A percentile compares a stretch with the other conserved stretches of the same genome.
Conservation (phyloP, 163 green algal species). For the Prototheca stagnorum region DNA sequence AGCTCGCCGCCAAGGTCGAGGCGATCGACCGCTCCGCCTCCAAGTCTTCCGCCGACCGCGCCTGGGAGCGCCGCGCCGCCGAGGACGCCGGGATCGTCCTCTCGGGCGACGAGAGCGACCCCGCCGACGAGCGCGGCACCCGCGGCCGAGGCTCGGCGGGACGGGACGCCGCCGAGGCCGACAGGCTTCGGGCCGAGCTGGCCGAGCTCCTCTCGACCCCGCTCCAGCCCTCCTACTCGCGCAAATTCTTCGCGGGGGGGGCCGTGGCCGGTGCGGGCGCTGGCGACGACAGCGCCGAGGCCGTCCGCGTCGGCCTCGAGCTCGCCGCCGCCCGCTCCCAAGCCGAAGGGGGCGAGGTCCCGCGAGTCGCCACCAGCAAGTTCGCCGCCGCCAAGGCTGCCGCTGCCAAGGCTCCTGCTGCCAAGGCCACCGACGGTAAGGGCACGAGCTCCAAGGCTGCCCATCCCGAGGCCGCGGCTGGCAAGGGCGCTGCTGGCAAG, state of each 20-base stretch:
- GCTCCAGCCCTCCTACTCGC: conserved; percentile 40
- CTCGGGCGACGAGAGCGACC: conserved; percentile 19
- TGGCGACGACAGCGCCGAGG: not conserved
- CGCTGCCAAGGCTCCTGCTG: not conserved
- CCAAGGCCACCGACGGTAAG: no score
- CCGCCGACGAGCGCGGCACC: conserved; percentile 1
- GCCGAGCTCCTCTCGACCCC: conserved; percentile 39
- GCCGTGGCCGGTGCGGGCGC: conserved; percentile 7
- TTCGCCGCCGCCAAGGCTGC: not conserved
- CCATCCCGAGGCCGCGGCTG: no score
- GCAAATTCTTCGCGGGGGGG: conserved; percentile 57
- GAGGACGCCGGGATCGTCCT: conserved; percentile 34
- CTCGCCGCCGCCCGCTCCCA: not conserved
- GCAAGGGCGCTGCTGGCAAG: no score
- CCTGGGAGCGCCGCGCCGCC: conserved; percentile 37
- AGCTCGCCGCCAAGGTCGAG: conserved; percentile 53
- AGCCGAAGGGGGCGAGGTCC: not conserved
- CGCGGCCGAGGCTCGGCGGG: no score
- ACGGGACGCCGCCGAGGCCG: not conserved
- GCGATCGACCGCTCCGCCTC: conserved; percentile 35
- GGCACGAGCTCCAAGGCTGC: no score
- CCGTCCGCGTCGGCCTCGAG: not conserved
- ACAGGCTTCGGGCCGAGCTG: conserved; percentile 25
- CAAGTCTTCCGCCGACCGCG: conserved; percentile 41
- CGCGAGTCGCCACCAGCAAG: not conserved